Base-by-base conservation (phyloP, 441 rosid genomes). In the Eruca vesicaria region DNA sequence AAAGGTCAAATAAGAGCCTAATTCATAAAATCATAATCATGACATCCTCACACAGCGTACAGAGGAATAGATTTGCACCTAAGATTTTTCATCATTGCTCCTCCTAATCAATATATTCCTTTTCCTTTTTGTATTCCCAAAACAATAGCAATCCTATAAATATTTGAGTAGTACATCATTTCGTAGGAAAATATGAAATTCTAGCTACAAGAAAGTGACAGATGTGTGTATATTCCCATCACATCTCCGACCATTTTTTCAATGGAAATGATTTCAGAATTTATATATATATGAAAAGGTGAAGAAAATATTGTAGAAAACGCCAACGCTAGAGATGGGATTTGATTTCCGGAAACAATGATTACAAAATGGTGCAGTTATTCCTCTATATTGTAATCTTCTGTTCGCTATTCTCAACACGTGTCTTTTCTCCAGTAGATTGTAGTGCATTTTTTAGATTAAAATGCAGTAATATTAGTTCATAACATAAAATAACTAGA, bases 11-110 rank as follows among this genome's bases (percentile, higher is more conserved):
- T 79, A 86, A 84, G 66, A 81, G 84, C 87, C 78, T 84, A 79
- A 82, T 48, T 69, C 79, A 84, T 77, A 84, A 74, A 79, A 86
- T 86, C 85, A 79, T 86, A 78, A 89, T 90, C 86, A 89, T 89
- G 77, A 86, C 75, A 84, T 76, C 86, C 90, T 86, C 88, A 68
- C 89, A 82, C 81, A 82, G 69, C 77, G 79, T 79, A 80, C 88
- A 85, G 85, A 83, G 74, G 41, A 81, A 76, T 75, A 84, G 91
- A 92, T 87, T 83, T 88, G 93, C 93, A 88, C 87, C 85, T 73
- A 83, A 93, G 93, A 89, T 90, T 85, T 83, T 88, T 86, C 92
- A 90, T 93, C 95, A 90, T 93, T 87, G 83, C 88, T 72, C 33
- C 74, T 79, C 69, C 79, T 79, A 71, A 85, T 81, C 70, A 35